Evolutionary conservation across 2,329 filamentous ascomycete species (phyloP).

Genomic region (Fusarium veterinarium): DNA sequence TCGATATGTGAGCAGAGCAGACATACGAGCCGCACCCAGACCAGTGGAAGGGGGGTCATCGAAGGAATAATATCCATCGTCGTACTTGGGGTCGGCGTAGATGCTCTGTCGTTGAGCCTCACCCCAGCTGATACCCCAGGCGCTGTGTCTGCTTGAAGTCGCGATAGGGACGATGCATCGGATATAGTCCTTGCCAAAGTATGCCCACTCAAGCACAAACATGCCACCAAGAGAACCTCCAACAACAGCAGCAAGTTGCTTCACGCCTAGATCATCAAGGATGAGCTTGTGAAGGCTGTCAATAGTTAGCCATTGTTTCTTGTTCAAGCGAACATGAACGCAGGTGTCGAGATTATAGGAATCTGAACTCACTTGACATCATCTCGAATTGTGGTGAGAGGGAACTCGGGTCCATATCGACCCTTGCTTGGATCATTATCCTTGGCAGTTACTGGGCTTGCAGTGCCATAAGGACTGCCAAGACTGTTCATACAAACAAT

Average conservation of each 20-base stretch:
- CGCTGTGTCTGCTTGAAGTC: constrained; percentile 85
- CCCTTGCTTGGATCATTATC: constrained; percentile 80
- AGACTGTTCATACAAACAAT: constrained; percentile 88
- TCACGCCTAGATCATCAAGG: constrained; percentile 82
- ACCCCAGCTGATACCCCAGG: constrained; percentile 92
- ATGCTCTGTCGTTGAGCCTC: constrained; percentile 92
- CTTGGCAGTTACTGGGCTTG: constrained; percentile 89
- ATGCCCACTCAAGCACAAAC: constrained; percentile 92
- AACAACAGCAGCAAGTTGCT: constrained; percentile 80
- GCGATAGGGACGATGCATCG: constrained; percentile 84
- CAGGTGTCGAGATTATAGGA: not conserved
- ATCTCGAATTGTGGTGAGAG: constrained; percentile 92
- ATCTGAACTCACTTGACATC: constrained; percentile 82
- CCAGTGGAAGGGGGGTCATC: constrained; percentile 88
- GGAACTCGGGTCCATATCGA: constrained; percentile 94
- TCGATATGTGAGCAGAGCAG: constrained; percentile 92
- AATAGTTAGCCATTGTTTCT: constrained; percentile 26
- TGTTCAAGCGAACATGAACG: not conserved
- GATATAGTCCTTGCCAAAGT: constrained; percentile 88
- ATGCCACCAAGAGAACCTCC: constrained; percentile 90
- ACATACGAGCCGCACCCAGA: constrained; percentile 95
- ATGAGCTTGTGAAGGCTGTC: constrained; percentile 80
- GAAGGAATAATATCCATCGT: constrained; percentile 94
- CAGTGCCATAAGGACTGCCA: constrained; percentile 86
- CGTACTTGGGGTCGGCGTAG: constrained; percentile 98